Conservation (phyloP, 2,329 filamentous ascomycete species). For the Pezizomycotina sp. region DNA sequence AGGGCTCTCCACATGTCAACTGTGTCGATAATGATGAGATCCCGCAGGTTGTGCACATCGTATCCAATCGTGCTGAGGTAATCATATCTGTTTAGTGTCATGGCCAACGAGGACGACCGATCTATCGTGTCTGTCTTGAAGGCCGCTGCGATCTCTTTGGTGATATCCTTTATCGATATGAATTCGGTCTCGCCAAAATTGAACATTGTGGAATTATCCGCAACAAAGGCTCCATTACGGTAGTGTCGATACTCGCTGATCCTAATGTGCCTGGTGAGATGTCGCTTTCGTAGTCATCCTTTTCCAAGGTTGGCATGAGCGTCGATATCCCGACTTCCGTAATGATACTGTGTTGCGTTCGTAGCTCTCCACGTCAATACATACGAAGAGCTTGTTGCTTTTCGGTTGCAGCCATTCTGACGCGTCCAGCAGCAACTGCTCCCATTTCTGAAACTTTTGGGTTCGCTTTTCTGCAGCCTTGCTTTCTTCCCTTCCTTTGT, state of each 20-base stretch:
- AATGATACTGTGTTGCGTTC: slow-evolving; percentile 50
- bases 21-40: slow-evolving; percentile 56
- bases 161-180: slow-evolving; percentile 28
- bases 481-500: too few species aligned
- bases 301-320: slow-evolving; percentile 57
- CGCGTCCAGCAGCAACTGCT: too few species aligned
- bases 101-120: slow-evolving; percentile 68
- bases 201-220: slow-evolving; percentile 57
- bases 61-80: slow-evolving; percentile 50
- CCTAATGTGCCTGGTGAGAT: slow-evolving; percentile 67
- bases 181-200: slow-evolving; percentile 47
- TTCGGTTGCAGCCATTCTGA: too few species aligned
- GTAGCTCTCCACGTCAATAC: slow-evolving; percentile 63
- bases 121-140: slow-evolving; percentile 29
- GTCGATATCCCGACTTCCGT: slow-evolving; percentile 77
- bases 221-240: slow-evolving; percentile 49
- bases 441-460: too few species aligned
- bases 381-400: too few species aligned
- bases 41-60: slow-evolving; percentile 38
- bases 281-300: too few species aligned
- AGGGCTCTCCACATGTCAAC: slow-evolving; percentile 50
- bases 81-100: slow-evolving; percentile 48
- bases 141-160: slow-evolving; percentile 28
- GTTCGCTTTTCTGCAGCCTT: too few species aligned
- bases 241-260: slow-evolving; percentile 51